Evolutionary conservation across 129 eudicot species (phyloP).

Genomic region (Gnaphalium uliginosum): DNA sequence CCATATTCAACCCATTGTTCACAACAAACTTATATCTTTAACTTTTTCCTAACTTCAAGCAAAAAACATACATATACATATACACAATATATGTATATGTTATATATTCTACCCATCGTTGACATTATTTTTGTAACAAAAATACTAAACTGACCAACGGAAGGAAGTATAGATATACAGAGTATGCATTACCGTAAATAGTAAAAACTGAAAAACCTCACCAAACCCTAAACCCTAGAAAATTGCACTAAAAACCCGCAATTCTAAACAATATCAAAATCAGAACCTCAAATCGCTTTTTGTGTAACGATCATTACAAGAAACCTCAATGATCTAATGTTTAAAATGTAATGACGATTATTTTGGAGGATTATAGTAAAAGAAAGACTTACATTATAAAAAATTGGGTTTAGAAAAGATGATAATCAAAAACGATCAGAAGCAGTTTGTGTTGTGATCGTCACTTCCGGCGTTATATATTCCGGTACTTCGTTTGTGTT

Average conservation of each 20-base stretch:
- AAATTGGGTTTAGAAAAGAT: neutral
- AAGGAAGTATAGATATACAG: neutral
- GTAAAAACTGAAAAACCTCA: neutral
- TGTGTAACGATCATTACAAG: conserved; percentile 11
- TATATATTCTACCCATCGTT: neutral
- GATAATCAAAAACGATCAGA: neutral
- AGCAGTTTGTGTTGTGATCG: neutral
- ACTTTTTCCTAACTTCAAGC: neutral
- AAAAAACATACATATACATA: neutral
- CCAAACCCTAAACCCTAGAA: conserved; percentile 39
- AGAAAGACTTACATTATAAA: conserved; percentile 24
- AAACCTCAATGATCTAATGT: conserved; percentile 4
- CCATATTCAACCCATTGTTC: conserved; percentile 11
- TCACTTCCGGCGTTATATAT: too few relatives aligned
- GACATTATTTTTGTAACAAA: conserved; percentile 1
- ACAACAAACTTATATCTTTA: neutral
- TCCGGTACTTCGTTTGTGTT: too few relatives aligned
- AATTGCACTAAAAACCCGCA: neutral
- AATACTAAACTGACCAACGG: neutral
- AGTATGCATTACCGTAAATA: conserved; percentile 10
- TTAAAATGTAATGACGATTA: conserved; percentile 8
- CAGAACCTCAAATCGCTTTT: neutral
- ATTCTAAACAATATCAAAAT: neutral
- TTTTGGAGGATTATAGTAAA: neutral
- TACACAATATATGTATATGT: neutral